Evolutionary conservation across 2,329 filamentous ascomycete genomes (phyloP).

Genomic region (Colletotrichum siamense): DNA sequence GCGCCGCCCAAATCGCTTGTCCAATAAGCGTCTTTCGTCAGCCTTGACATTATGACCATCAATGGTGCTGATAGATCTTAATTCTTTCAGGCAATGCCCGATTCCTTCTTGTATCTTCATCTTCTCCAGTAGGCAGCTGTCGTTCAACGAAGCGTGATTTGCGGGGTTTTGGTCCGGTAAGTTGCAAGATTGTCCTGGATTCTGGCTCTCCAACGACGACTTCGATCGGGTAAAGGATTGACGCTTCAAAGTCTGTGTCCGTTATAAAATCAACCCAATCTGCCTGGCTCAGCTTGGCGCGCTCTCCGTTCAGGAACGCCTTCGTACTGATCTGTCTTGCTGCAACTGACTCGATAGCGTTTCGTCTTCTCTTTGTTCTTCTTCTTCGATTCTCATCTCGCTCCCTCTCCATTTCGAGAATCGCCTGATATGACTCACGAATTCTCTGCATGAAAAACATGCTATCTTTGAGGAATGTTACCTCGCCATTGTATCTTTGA

Average conservation of each 20-base stretch:
- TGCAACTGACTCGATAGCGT: background rate
- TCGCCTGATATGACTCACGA: background rate
- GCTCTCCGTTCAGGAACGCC: background rate
- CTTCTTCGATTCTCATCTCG: too few species aligned
- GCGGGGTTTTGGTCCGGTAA: background rate
- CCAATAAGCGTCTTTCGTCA: too few species aligned
- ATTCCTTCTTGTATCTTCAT: fast-evolving
- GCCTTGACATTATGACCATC: too few species aligned
- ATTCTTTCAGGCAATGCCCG: too few species aligned
- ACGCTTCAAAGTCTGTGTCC: fast-evolving
- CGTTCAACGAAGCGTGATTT: too few species aligned
- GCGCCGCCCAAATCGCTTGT: too few species aligned
- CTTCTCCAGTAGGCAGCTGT: too few species aligned
- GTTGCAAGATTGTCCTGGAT: fast-evolving
- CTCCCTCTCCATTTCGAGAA: background rate
- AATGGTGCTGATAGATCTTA: too few species aligned
- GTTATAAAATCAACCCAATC: fast-evolving
- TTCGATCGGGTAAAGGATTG: background rate
- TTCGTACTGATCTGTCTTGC: background rate
- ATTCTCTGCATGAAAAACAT: background rate
- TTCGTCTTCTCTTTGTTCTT: too few species aligned
- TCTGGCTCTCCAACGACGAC: background rate
- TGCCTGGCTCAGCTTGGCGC: background rate
- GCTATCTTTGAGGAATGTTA: background rate
- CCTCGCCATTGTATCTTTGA: too few species aligned